Base-by-base conservation (phyloP, 2,329 filamentous ascomycete species). In the Polychaeton citri region DNA sequence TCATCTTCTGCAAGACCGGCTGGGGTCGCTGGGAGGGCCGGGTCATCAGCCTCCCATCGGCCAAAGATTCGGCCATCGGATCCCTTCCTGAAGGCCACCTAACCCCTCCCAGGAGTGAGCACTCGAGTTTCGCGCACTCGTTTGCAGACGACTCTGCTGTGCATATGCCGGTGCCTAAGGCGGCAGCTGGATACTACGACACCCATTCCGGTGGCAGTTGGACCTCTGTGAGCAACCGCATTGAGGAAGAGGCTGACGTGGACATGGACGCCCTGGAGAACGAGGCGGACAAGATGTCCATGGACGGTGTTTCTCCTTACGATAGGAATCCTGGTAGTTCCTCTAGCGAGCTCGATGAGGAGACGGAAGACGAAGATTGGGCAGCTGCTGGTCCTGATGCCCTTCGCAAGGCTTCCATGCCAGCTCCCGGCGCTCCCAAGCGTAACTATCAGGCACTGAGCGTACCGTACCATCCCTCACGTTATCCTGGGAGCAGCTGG, bases 301-400 rank as follows among this genome's bases (percentile, higher is more conserved):
- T 85, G 33, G 81, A 83, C 51, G 71, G 81, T 52, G 52, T 85
- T 80, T 20, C 64, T 64, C 26, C 47, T 68, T 80, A 84, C 48
- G 81, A 92, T 53, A 76, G 83, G 41, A 79, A 81, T 46, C 49
- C 47, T 13, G 42, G 46, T 20, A 51, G 44, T 21, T 47, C 46
- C 13, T 47, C 46, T 12, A 39, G 38, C 28, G 47, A 46, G 8
- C 35, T 46, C 19, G 60, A 65, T 43, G 85, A 94, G 53, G 73
- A 83, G 40, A 96, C 90, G 17, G 90, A 96, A 55, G 85, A 95
- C 55, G 88, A 96, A 60, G 87, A 96, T 61, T 95, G 88, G 87
- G 84, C 82, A 32, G 76, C 81, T 35, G 81, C 94, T 43, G 88
- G 86, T 37, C 84, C 87, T 19, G 85, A 81, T 37, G 83, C 84